phyloP scores from a whole-genome alignment of 257 asterid genomes.

The Marsdenia floribunda region DNA sequence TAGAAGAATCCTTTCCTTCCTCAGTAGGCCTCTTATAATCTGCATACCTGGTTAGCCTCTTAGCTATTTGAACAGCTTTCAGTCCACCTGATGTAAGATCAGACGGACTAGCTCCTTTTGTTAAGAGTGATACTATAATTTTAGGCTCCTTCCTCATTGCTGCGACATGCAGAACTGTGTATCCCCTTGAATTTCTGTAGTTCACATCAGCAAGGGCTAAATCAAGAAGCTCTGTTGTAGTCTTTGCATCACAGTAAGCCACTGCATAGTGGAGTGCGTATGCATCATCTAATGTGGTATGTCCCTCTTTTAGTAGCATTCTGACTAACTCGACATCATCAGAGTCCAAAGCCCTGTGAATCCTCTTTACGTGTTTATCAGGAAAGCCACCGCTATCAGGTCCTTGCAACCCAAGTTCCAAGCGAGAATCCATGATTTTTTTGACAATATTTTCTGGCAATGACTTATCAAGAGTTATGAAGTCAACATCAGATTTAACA shows the following conservation, averaged over 20 bases:
- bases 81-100: constrained; percentile 89
- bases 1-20: constrained; percentile 76
- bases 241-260: constrained; percentile 90
- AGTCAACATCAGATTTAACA: constrained; percentile 80
- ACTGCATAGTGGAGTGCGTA: constrained; percentile 91
- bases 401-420: constrained; percentile 48
- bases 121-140: constrained; percentile 77
- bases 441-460: constrained; percentile 62
- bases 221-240: constrained; percentile 89
- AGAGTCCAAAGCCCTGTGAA: constrained; percentile 90
- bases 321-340: constrained; percentile 91
- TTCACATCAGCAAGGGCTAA: constrained; percentile 83
- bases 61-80: constrained; percentile 87
- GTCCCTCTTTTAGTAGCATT: constrained; percentile 84
- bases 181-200: constrained; percentile 72
- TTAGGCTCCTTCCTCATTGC: constrained; percentile 95
- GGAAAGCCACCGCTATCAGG: constrained; percentile 46
- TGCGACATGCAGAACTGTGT: constrained; percentile 91
- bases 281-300: constrained; percentile 78
- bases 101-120: constrained; percentile 92
- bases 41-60: constrained; percentile 74
- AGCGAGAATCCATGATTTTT: constrained; percentile 51
- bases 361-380: constrained; percentile 78
- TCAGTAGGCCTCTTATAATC: constrained; percentile 54
- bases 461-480: constrained; percentile 67